Evolutionary conservation across 2,329 filamentous ascomycete species (phyloP).

Genomic region (Talaromyces marneffei): DNA sequence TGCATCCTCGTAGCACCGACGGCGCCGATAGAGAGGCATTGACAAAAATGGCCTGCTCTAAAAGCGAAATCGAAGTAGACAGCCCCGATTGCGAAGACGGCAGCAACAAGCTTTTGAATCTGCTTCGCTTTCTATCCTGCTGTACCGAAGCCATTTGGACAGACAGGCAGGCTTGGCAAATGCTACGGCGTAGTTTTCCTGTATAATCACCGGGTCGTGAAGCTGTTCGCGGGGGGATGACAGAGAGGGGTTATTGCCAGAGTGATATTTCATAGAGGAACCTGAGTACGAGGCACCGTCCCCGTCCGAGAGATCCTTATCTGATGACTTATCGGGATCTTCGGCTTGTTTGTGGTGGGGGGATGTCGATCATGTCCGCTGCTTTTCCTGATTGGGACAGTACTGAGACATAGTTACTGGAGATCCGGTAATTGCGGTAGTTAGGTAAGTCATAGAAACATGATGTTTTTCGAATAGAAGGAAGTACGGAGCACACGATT

Average conservation of each 20-base stretch:
- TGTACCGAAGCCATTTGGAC: not conserved
- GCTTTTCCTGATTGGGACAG: not conserved
- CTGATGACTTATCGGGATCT: not conserved
- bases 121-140: not conserved
- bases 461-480: too few relatives aligned
- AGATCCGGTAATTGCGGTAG: too few relatives aligned
- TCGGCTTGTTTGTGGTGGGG: not conserved
- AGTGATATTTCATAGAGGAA: not conserved
- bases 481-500: too few relatives aligned
- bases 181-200: not conserved
- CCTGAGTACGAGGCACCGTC: not conserved
- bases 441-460: too few relatives aligned
- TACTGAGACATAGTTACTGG: too few relatives aligned
- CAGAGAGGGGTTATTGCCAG: not conserved
- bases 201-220: not conserved
- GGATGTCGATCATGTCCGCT: not conserved
- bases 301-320: too few relatives aligned
- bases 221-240: not conserved
- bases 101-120: not conserved
- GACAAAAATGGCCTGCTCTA: slow-evolving; percentile 13
- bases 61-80: not conserved
- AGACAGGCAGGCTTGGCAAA: not conserved
- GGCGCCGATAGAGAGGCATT: not conserved
- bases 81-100: not conserved
- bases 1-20: slow-evolving; percentile 9